Percentiles rank a stretch among this genome's conserved stretches.
Evolutionary conservation across 2,329 filamentous ascomycete species (phyloP).

Genomic region (Neurospora sp.): DNA sequence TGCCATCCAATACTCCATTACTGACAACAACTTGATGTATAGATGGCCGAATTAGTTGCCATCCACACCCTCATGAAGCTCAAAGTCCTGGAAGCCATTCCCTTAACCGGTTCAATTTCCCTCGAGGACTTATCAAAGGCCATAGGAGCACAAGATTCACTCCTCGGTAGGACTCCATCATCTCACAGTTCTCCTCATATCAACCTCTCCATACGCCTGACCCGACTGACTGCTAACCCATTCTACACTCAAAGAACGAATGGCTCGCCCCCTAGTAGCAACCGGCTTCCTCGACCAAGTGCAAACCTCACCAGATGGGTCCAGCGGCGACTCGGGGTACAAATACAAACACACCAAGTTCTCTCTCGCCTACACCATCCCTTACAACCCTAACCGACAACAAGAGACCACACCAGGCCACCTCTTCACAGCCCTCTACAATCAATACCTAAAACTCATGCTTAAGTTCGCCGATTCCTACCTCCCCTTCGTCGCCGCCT

Average conservation of each 20-base stretch:
- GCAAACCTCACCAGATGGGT: background rate
- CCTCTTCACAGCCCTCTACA: constrained; percentile 24
- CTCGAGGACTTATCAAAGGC: constrained; percentile 19
- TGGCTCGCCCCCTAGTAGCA: constrained; percentile 22
- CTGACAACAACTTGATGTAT: background rate
- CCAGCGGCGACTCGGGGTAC: too few relatives aligned
- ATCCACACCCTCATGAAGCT: constrained; percentile 23
- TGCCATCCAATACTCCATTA: background rate
- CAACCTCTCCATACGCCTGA: background rate
- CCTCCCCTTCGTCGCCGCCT: constrained; percentile 6
- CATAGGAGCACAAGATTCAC: constrained; percentile 21
- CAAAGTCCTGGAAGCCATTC: constrained; percentile 22
- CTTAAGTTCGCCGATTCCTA: constrained; percentile 24
- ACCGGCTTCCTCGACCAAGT: constrained; percentile 23
- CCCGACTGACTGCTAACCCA: background rate
- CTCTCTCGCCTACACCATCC: constrained; percentile 21
- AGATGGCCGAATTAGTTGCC: constrained; percentile 23
- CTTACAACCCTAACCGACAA: constrained; percentile 7
- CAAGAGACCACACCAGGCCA: constrained; percentile 17
- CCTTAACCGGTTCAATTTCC: constrained; percentile 18
- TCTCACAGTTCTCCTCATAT: too few relatives aligned
- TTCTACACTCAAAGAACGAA: constrained; percentile 15
- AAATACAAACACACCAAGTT: constrained; percentile 21
- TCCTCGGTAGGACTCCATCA: constrained; percentile 14
- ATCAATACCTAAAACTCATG: constrained; percentile 26